Base-by-base conservation (phyloP, 2,329 filamentous ascomycete genomes). In the Aspergillus carbonarius region DNA sequence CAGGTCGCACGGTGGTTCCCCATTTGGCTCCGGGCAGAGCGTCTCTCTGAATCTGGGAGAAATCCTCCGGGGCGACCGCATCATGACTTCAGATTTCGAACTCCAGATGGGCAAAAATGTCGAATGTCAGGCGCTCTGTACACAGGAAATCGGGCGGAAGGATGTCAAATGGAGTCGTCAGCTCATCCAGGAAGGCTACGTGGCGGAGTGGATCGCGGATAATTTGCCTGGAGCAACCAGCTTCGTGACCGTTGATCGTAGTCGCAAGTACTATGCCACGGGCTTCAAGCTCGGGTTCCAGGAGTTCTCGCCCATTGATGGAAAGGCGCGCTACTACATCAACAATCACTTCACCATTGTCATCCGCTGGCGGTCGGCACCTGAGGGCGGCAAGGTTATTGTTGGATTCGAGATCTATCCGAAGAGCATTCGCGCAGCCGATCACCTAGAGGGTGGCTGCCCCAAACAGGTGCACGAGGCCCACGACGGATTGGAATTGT, bases 161-260 rank as follows among this genome's bases (percentile, higher is more conserved):
- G 88, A 88, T 48, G 74, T 96, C 58, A 82, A 83, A 66, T 84
- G 86, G 71, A 89, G 90, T 4, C 85, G 84, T 66, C 81, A 92
- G 61, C 78, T 96, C 68, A 88, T 96, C 39, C 84, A 83, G 60
- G 85, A 92, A 54, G 90, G 89, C 35, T 96, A 95, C 73, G 87
- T 95, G n/a, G 88, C 88, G 1, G 92, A 96, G 75, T 96, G 92
- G 92, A 96, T 96, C 65, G 89, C 95, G 63, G 92, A 96, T 74
- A 96, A 96, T 68, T 81, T 96, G 9, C 92, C 92, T 1, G 92
- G 92, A 6, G 92, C 92, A 35, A 96, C 92, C 8, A 93, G 88
- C 73, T 96, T 96, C 70, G 89, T 95, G 27, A 93, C 90, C 0
- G 88, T 91, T 35, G 92, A 96, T 74, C 92, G 92, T 78, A 87